Evolutionary conservation across 75 land plant species (phyloP), one percentile per base, ranked within the genome.

Genomic region (Larix kaempferi): DNA sequence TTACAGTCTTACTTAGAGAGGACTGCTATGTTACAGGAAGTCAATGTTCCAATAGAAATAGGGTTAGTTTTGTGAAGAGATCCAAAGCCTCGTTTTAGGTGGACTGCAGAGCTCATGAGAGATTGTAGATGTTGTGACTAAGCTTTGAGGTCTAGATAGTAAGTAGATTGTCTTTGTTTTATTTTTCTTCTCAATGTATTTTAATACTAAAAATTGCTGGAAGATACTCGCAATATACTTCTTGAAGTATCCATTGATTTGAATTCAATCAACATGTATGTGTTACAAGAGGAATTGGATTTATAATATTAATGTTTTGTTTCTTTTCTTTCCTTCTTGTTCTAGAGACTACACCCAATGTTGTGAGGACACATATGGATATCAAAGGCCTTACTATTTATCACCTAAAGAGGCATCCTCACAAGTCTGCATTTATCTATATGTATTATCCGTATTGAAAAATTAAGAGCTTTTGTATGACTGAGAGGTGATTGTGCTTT

Each of bases 321-420:
- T 8, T 60, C 23, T 1, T 37, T 72, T 80, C 73, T 67, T 78
- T 7, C 19, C 16, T 17, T 77, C 44, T 57, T 76, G 6, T 72
- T 82, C 74, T 86, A 95, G 98, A 91, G 64, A 96, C 98, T 52
- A 95, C 98, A 54, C 98, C 98, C 0, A 95, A 95, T 76, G 78
- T 87, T 52, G 84, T 95, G 75, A 93, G 91, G 96, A 82, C 90
- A 59, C 80, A 85, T 2, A 95, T 95, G 98, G 90, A 90, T 16
- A 82, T 95, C 35, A 86, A 89, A 77, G 98, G 98, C 55, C 90
- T 95, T 16, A 95, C 96, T 52, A 77, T 95, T n/a, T 95, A 93
- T 72, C 98, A 95, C 76, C 83, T 95, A 12, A 95, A 95, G 78
- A 95, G 98, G 84, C 98, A 95, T 84, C 87, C 93, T 57, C 98